These are phyloP conservation scores for Striga hermonthica DNA, from an alignment of 305 asterid genomes.

Conservation along the genomic window DNA sequence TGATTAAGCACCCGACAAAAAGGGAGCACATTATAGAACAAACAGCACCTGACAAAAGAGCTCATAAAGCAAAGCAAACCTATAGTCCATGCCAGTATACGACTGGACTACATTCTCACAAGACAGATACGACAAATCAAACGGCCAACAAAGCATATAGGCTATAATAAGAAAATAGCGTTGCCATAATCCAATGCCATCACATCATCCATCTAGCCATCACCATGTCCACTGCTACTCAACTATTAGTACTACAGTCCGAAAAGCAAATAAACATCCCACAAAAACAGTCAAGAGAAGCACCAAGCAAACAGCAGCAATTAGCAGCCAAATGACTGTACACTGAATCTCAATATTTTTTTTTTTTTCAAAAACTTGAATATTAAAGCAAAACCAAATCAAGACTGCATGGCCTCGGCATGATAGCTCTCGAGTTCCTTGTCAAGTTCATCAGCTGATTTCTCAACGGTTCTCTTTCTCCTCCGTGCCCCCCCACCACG, in stretches of 20 bases:
- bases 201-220: not conserved
- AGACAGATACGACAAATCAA: too few relatives aligned
- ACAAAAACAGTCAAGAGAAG: not conserved
- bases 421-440: slow-evolving; percentile 86
- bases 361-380: not conserved
- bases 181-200: too few relatives aligned
- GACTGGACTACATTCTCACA: too few relatives aligned
- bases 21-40: too few relatives aligned
- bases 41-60: too few relatives aligned
- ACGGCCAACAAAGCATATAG: too few relatives aligned
- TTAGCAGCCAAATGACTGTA: not conserved
- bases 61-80: too few relatives aligned
- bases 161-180: too few relatives aligned
- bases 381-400: not conserved
- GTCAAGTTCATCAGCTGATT: slow-evolving; percentile 85
- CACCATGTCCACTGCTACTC: not conserved
- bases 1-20: too few relatives aligned
- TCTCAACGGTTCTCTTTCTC: slow-evolving; percentile 46
- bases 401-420: slow-evolving; percentile 70
- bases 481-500: slow-evolving; percentile 44
- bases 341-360: not conserved
- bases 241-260: not conserved
- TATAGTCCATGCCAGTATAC: too few relatives aligned
- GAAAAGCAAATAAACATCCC: not conserved
- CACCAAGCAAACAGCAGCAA: not conserved